A percentile compares a stretch with the other conserved stretches of the same genome.
Conservation (phyloP, 2,329 filamentous ascomycete genomes). For the Penicillium sp. region DNA sequence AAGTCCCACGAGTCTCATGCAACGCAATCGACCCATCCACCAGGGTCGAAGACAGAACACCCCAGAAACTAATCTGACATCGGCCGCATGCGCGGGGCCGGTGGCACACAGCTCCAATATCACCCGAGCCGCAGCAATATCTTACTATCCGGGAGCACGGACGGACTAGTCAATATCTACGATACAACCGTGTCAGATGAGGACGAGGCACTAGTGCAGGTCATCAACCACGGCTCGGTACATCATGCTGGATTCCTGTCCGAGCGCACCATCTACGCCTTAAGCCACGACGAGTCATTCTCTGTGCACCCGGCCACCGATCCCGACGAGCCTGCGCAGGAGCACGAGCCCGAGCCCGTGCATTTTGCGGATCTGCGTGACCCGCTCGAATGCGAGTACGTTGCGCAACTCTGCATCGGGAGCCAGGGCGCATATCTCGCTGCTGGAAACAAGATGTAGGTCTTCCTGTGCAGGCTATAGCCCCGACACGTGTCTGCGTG, state of each 20-base stretch:
- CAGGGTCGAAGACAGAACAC: neutral
- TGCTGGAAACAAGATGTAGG: constrained; percentile 48
- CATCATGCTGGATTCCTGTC: constrained; percentile 57
- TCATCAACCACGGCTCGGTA: constrained; percentile 58
- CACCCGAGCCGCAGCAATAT: constrained; percentile 49
- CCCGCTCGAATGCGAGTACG: constrained; percentile 53
- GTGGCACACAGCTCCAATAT: constrained; percentile 41
- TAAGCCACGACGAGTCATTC: constrained; percentile 58
- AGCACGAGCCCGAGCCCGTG: constrained; percentile 40
- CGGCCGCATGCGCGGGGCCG: constrained; percentile 1
- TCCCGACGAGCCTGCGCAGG: constrained; percentile 44
- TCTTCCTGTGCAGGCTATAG: neutral
- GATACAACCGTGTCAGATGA: constrained; percentile 53
- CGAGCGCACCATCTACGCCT: constrained; percentile 49
- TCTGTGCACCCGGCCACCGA: constrained; percentile 52
- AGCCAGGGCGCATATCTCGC: constrained; percentile 42
- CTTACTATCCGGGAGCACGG: constrained; percentile 57
- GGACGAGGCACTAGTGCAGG: constrained; percentile 57
- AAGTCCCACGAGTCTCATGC: constrained; percentile 9
- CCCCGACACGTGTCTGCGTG: neutral
- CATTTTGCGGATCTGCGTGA: constrained; percentile 54
- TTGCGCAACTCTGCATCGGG: constrained; percentile 49
- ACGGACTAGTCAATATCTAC: constrained; percentile 58
- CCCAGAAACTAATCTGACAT: constrained; percentile 11
- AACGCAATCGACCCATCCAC: neutral